phyloP scores from a whole-genome alignment of 768 basidiomycete genomes.

The Sarcodon aspratus region DNA sequence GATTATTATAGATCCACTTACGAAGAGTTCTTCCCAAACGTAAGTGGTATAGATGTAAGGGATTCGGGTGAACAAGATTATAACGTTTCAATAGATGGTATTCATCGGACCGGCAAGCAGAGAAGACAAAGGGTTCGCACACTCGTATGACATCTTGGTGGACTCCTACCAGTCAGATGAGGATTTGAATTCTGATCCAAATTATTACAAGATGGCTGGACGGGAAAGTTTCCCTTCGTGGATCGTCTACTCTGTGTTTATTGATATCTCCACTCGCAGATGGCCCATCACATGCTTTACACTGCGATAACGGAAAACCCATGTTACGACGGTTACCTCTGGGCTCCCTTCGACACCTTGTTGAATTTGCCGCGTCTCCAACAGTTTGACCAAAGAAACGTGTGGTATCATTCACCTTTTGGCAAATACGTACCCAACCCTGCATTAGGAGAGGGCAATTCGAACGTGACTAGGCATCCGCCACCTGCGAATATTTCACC shows the following conservation, averaged over 20 bases:
- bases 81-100: conserved; percentile 23
- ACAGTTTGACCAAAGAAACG: conserved; percentile 29
- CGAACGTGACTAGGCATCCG: conserved; percentile 20
- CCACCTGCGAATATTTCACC: conserved; percentile 31
- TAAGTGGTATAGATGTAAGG: conserved; percentile 12
- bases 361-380: conserved; percentile 37
- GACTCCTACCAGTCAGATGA: conserved; percentile 35
- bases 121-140: conserved; percentile 33
- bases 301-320: conserved; percentile 29
- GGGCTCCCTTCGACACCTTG: conserved; percentile 40
- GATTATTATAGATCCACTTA: conserved; percentile 37
- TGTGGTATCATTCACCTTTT: conserved; percentile 43
- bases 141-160: conserved; percentile 39
- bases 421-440: conserved; percentile 29
- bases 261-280: conserved; percentile 9
- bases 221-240: conserved; percentile 18
- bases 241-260: neutral
- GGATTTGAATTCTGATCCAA: conserved; percentile 23
- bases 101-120: conserved; percentile 35
- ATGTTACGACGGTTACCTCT: conserved; percentile 40
- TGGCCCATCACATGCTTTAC: conserved; percentile 45
- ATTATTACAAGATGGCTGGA: conserved; percentile 31
- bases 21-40: conserved; percentile 37
- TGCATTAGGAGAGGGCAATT: conserved; percentile 12
- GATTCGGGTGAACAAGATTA: neutral